These are phyloP conservation scores for Trichodelitschia bisporula DNA, from an alignment of 495 filamentous ascomycete genomes.

Conservation along the genomic window DNA sequence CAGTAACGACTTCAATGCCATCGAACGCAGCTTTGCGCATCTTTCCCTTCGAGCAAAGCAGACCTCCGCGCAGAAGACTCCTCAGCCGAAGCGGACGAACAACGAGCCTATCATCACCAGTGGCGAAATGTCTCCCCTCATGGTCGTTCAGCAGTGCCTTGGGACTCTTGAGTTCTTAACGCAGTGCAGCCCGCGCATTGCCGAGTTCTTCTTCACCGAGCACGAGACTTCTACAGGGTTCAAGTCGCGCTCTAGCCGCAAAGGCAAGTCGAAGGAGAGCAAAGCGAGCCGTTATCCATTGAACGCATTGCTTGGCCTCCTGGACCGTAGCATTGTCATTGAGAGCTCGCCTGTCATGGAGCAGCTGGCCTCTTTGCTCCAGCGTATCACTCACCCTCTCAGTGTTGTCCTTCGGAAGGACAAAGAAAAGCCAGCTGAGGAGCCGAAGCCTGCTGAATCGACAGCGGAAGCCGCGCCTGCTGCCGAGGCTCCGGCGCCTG, in stretches of 20 bases:
- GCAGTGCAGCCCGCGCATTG: constrained; percentile 52
- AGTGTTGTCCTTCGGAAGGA: constrained; percentile 62
- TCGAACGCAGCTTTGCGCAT: constrained; percentile 85
- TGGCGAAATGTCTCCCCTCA: constrained; percentile 66
- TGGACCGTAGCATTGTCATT: constrained; percentile 81
- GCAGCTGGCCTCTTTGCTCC: constrained; percentile 61
- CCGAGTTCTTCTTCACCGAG: constrained; percentile 85
- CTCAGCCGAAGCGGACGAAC: constrained; percentile 36
- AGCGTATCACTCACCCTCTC: constrained; percentile 70
- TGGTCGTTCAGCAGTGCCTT: constrained; percentile 91
- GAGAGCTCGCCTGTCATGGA: constrained; percentile 94
- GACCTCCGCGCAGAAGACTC: constrained; percentile 25
- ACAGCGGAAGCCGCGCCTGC: constrained; percentile 5
- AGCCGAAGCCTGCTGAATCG: constrained; percentile 22
- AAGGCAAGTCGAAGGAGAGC: constrained; percentile 46
- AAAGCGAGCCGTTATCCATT: constrained; percentile 74
- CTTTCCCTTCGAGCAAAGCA: constrained; percentile 76
- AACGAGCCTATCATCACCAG: constrained; percentile 21
- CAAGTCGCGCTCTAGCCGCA: constrained; percentile 62
- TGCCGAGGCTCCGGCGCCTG: constrained; percentile 1
- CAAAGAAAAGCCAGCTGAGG: constrained; percentile 36
- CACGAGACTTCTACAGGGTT: constrained; percentile 53
- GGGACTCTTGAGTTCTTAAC: constrained; percentile 56
- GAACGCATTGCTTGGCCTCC: constrained; percentile 65
- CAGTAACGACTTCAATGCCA: constrained; percentile 70